Conservation (phyloP, 2,329 filamentous ascomycete species). For the Tothia fuscella region DNA sequence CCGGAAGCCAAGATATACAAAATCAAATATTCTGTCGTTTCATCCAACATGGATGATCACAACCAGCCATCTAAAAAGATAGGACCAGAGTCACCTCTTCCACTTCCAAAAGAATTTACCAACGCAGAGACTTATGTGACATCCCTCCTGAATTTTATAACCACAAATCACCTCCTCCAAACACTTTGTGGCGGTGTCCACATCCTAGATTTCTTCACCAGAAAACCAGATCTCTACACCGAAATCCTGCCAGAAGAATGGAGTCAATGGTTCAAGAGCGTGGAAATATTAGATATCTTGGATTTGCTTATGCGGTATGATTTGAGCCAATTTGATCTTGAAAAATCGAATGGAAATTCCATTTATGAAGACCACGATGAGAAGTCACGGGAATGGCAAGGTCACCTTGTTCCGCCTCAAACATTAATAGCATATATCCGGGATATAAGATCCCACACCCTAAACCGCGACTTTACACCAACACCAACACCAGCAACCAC, state of each 20-base stretch:
- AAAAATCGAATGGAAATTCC: constrained; percentile 12
- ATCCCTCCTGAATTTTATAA: constrained; percentile 63
- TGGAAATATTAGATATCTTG: constrained; percentile 63
- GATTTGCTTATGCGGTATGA: constrained; percentile 74
- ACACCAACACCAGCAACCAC: background rate
- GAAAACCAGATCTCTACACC: constrained; percentile 70
- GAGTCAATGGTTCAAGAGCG: constrained; percentile 62
- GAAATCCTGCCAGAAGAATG: constrained; percentile 66
- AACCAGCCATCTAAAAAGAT: too few species aligned
- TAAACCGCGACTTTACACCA: constrained; percentile 47
- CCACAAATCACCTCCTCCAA: constrained; percentile 63
- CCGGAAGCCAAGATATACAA: too few species aligned
- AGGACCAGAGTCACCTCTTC: constrained; percentile 38
- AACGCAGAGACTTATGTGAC: constrained; percentile 67
- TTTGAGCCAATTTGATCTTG: constrained; percentile 34
- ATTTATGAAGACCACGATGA: constrained; percentile 9
- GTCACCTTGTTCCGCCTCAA: constrained; percentile 31
- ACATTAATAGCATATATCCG: constrained; percentile 61
- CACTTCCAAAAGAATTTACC: constrained; percentile 57
- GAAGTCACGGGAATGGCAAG: background rate
- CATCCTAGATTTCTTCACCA: constrained; percentile 90
- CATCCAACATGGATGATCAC: too few species aligned
- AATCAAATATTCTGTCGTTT: too few species aligned
- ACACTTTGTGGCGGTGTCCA: constrained; percentile 95
- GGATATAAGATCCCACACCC: constrained; percentile 55